A percentile compares a stretch with the other conserved stretches of the same genome.
Evolutionary conservation across 495 filamentous ascomycete genomes (phyloP).

Genomic region (Xylaria nigripes): DNA sequence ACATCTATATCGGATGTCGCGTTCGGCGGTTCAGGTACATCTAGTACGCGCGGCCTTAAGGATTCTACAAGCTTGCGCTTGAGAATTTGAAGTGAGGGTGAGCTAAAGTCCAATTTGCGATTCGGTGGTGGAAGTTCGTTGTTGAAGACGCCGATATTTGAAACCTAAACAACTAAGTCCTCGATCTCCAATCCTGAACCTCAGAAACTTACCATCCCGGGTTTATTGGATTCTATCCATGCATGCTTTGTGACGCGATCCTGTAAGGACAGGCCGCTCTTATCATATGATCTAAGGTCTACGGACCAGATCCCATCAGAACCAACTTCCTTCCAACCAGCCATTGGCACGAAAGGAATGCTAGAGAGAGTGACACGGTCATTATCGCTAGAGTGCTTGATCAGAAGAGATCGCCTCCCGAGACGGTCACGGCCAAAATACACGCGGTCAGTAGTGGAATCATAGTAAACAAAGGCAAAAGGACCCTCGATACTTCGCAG

Average conservation of each 20-base stretch:
- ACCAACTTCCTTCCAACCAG: conserved; percentile 69
- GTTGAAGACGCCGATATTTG: conserved; percentile 57
- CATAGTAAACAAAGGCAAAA: conserved; percentile 86
- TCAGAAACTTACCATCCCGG: conserved; percentile 24
- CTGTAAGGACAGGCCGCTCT: conserved; percentile 25
- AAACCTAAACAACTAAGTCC: conserved; percentile 44
- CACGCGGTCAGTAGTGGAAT: conserved; percentile 49
- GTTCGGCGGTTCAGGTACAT: conserved; percentile 53
- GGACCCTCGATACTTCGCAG: conserved; percentile 68
- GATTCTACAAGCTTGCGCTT: conserved; percentile 54
- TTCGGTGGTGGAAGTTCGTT: conserved; percentile 32
- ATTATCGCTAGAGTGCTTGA: conserved; percentile 31
- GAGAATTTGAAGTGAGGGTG: conserved; percentile 49
- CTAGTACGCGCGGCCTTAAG: conserved; percentile 53
- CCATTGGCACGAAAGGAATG: conserved; percentile 50
- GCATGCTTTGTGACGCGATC: conserved; percentile 10
- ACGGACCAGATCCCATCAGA: conserved; percentile 68
- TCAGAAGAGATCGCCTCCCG: conserved; percentile 74
- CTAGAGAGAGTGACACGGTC: conserved; percentile 63
- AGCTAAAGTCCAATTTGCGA: conserved; percentile 36
- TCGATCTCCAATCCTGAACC: conserved; percentile 12
- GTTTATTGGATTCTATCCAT: conserved; percentile 13
- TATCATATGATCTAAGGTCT: conserved; percentile 39
- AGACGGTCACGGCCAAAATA: conserved; percentile 82
- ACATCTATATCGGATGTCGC: conserved; percentile 25